phyloP scores from a whole-genome alignment of 2,329 filamentous ascomycete genomes.

The Colletotrichum navitas region DNA sequence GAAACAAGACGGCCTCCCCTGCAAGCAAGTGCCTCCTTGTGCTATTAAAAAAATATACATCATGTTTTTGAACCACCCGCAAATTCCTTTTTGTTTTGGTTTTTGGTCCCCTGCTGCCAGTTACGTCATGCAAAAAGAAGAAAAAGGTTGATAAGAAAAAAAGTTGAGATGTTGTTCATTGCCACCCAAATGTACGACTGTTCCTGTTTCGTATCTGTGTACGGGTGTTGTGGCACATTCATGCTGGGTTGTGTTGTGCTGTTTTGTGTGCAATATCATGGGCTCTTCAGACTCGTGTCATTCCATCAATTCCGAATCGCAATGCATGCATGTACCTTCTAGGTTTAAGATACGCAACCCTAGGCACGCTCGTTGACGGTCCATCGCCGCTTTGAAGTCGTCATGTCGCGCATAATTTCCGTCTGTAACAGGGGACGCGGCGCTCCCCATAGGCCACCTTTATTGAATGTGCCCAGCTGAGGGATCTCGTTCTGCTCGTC shows the following conservation, averaged over 20 bases:
- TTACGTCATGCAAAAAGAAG: slow-evolving; percentile 29
- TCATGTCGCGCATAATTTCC: slow-evolving; percentile 60
- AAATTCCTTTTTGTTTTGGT: background rate
- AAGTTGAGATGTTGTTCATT: slow-evolving; percentile 30
- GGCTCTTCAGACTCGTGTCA: background rate
- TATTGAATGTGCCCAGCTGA: slow-evolving; percentile 52
- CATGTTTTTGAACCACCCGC: background rate
- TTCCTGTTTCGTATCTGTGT: slow-evolving; percentile 19
- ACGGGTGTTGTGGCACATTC: slow-evolving; percentile 7
- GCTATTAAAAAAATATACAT: slow-evolving; percentile 26
- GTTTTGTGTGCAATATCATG: background rate
- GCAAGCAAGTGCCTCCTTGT: background rate
- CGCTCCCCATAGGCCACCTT: slow-evolving; percentile 60
- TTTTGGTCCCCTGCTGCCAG: background rate
- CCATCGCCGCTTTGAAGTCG: slow-evolving; percentile 66
- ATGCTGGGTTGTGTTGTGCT: slow-evolving; percentile 1
- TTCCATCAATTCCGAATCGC: background rate
- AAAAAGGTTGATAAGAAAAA: background rate
- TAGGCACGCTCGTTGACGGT: slow-evolving; percentile 63
- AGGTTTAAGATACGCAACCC: background rate
- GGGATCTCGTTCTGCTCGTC: slow-evolving; percentile 51
- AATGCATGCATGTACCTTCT: slow-evolving; percentile 1
- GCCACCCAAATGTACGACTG: slow-evolving; percentile 17
- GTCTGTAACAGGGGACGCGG: slow-evolving; percentile 59
- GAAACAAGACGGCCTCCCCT: background rate